A percentile compares a stretch with the other conserved stretches of the same genome.
Conservation (phyloP, 106 monocot genomes). For the Amphibolis antarctica region DNA sequence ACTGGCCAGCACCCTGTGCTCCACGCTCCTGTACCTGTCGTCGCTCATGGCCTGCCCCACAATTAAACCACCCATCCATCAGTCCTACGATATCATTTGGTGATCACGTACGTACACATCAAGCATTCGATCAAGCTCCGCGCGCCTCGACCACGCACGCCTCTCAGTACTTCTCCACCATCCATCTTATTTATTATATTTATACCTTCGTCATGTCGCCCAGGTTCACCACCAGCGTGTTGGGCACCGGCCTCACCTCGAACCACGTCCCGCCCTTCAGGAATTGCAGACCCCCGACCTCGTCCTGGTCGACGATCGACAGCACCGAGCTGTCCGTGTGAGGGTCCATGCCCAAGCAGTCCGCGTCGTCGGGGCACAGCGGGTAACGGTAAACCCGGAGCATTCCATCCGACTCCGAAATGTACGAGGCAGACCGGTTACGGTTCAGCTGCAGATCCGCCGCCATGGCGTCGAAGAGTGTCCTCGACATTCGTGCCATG, state of each 20-base stretch:
- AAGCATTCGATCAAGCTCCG: too few species aligned
- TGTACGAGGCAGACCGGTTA: not conserved
- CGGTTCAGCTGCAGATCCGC: not conserved
- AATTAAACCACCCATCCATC: not conserved
- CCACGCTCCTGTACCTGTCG: constrained; percentile 42
- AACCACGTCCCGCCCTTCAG: constrained; percentile 33
- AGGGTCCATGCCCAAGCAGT: constrained; percentile 39
- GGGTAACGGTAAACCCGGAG: constrained; percentile 48
- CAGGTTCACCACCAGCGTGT: constrained; percentile 41
- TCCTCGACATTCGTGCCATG: not conserved
- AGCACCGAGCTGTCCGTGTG: constrained; percentile 69
- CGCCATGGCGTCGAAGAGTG: constrained; percentile 3
- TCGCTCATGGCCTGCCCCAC: constrained; percentile 44
- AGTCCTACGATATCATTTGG: too few species aligned
- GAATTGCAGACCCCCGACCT: constrained; percentile 52
- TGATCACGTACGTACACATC: too few species aligned
- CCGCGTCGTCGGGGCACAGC: constrained; percentile 11
- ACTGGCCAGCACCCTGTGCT: constrained; percentile 51
- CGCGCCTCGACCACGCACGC: too few species aligned
- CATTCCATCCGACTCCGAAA: not conserved
- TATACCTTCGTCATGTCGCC: constrained; percentile 71
- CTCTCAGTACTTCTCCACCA: too few species aligned
- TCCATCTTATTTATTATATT: too few species aligned
- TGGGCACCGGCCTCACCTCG: constrained; percentile 24
- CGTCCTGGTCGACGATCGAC: constrained; percentile 35